Percentiles rank a stretch among this genome's conserved stretches.
Evolutionary conservation across 805 yeast species (phyloP).

Genomic region (Maudiozyma barnettii): DNA sequence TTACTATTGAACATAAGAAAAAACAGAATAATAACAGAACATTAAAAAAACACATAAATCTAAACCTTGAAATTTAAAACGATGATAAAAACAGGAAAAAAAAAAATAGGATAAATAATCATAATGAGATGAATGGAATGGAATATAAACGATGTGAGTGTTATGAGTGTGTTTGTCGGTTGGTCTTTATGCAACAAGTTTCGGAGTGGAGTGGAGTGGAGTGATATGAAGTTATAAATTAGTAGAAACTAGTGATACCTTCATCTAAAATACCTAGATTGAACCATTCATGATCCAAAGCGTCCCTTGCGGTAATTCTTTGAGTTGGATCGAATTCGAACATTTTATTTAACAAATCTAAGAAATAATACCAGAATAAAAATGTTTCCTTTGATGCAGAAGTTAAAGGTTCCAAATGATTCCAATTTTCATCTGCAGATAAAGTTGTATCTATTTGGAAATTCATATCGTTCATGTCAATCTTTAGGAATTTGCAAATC

Average conservation of each 20-base stretch:
- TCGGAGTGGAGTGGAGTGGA: too few species aligned
- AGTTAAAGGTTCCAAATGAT: constrained; percentile 9
- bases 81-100: too few species aligned
- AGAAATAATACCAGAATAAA: constrained; percentile 75
- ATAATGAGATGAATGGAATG: too few species aligned
- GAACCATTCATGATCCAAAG: constrained; percentile 79
- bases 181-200: too few species aligned
- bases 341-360: constrained; percentile 56
- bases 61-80: background rate
- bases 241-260: constrained; percentile 31
- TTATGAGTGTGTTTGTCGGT: too few species aligned
- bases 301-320: constrained; percentile 67
- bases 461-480: constrained; percentile 20
- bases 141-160: too few species aligned
- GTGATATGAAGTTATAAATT: background rate
- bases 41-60: background rate
- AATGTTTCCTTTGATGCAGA: constrained; percentile 47
- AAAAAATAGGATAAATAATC: too few species aligned
- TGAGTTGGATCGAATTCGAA: constrained; percentile 63
- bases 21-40: background rate
- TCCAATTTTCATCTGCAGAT: constrained; percentile 26
- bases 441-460: constrained; percentile 25
- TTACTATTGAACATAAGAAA: background rate
- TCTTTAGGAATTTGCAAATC: constrained; percentile 21
- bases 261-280: constrained; percentile 50